Evolutionary conservation across 164 flowering plant genomes (phyloP).

Genomic region (Annona squamosa): DNA sequence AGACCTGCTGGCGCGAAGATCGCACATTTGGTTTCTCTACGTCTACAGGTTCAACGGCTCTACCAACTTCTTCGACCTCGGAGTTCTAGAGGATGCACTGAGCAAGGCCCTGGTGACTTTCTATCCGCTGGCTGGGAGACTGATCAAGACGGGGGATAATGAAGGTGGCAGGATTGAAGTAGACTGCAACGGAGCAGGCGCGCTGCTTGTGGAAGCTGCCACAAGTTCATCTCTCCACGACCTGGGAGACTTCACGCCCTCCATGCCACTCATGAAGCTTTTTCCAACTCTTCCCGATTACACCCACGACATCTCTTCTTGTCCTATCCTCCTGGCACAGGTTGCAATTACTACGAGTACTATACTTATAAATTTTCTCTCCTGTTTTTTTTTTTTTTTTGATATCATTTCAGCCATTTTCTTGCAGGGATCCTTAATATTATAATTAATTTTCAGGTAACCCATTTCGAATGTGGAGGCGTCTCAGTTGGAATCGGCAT

Average conservation of each 20-base stretch:
- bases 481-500: conserved; percentile 41
- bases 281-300: not conserved
- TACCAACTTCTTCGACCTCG: conserved; percentile 6
- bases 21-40: conserved; percentile 1
- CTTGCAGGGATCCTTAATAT: no score
- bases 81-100: not conserved
- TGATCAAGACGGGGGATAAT: not conserved
- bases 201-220: conserved; percentile 1
- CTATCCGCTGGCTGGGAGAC: conserved; percentile 13
- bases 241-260: not conserved
- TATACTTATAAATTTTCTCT: no score
- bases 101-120: conserved; percentile 8
- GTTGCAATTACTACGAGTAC: not conserved
- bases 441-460: conserved; percentile 26
- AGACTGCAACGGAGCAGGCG: conserved; percentile 12
- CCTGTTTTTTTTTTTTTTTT: no score
- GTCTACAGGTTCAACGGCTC: not conserved
- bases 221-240: not conserved
- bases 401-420: no score
- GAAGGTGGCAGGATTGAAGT: conserved; percentile 1
- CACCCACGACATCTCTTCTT: conserved; percentile 3
- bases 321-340: not conserved
- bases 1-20: conserved; percentile 2
- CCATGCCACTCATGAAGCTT: not conserved
- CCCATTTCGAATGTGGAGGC: conserved; percentile 30